phyloP scores from a whole-genome alignment of 768 basidiomycete genomes.

The Mycena rebaudengoi region DNA sequence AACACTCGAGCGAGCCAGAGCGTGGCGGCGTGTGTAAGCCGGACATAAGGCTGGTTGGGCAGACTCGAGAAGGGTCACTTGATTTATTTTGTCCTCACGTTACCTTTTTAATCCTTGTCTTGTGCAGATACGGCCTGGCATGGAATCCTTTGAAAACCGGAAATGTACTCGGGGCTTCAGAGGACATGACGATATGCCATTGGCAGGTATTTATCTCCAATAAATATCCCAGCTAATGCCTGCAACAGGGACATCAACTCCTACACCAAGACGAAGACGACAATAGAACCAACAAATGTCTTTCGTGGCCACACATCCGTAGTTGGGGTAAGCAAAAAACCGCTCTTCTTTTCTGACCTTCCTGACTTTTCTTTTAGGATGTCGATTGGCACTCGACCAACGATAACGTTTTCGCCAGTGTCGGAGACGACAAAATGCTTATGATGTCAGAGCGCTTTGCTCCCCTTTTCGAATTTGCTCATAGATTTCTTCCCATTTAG shows the following conservation, averaged over 20 bases:
- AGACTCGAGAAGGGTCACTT: slow-evolving; percentile 90
- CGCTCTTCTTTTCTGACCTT: background rate
- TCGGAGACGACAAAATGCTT: slow-evolving; percentile 94
- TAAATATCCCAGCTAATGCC: slow-evolving; percentile 7
- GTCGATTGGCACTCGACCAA: slow-evolving; percentile 93
- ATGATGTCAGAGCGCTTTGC: slow-evolving; percentile 74
- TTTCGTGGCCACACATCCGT: slow-evolving; percentile 92
- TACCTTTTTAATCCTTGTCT: slow-evolving; percentile 2
- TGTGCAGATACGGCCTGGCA: slow-evolving; percentile 85
- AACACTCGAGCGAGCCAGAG: slow-evolving; percentile 94
- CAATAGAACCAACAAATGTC: slow-evolving; percentile 84
- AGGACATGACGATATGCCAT: slow-evolving; percentile 95
- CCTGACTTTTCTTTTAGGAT: slow-evolving; percentile 61
- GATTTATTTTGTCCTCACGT: background rate
- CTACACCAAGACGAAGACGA: slow-evolving; percentile 79
- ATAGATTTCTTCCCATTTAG: slow-evolving; percentile 47
- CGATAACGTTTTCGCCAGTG: slow-evolving; percentile 90
- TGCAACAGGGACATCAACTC: slow-evolving; percentile 87
- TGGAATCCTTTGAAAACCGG: slow-evolving; percentile 91
- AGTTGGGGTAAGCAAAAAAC: slow-evolving; percentile 75
- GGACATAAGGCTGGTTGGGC: slow-evolving; percentile 90
- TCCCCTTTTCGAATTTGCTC: background rate
- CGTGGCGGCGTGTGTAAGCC: slow-evolving; percentile 86
- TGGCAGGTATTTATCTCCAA: slow-evolving; percentile 62
- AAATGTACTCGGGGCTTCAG: slow-evolving; percentile 89